Base-by-base conservation (phyloP, 1,284 basidiomycete genomes). In the Heterobasidion occidentale region DNA sequence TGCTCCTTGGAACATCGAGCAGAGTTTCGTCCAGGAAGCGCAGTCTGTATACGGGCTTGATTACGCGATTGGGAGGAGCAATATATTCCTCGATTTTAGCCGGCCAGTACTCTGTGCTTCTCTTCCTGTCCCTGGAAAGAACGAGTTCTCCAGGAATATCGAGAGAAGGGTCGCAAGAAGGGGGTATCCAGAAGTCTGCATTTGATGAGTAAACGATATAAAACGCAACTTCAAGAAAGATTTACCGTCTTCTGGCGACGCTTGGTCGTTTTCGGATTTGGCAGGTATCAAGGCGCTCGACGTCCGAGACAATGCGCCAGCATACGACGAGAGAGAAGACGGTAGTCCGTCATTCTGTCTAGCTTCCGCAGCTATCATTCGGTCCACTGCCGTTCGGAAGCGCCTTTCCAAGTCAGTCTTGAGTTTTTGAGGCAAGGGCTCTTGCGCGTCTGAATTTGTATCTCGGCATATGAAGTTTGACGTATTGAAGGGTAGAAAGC, bases 71-170 rank as follows among this genome's bases (percentile, higher is more conserved):
- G 46, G 62, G 65, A 6, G 81, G 75, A n/a, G 74, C 72, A 27
- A 80, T 58, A 62, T 83, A 87, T 2, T 63, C 70, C n/a, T 81
- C 63, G 48, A 90, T 68, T 64, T 73, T 71, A 2, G 83, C 87
- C 7, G 87, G 85, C 87, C 87, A 90, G 62, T 81, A 85, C 20
- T 67, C 60, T 1, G 66, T 68, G n/a, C 60, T 61, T 9, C 61
- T 63, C 52, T 63, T 71, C 20, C 69, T 71, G 42, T 78, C 78
- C 46, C 71, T 66, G 9, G 83, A 82, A 9, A 88, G 70, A 2
- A 89, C 69, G 1, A 80, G 68, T 65, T 90, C 87, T 1, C 86
- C 87, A 3, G 86, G 85, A 46, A 88, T 78, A 11, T 76, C 68
- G 17, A 86, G 70, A 2, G 71, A 67, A 3, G 70, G 70, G 61